Conservation (phyloP, 1,284 basidiomycete genomes). For the Moesziomyces parantarcticus region DNA sequence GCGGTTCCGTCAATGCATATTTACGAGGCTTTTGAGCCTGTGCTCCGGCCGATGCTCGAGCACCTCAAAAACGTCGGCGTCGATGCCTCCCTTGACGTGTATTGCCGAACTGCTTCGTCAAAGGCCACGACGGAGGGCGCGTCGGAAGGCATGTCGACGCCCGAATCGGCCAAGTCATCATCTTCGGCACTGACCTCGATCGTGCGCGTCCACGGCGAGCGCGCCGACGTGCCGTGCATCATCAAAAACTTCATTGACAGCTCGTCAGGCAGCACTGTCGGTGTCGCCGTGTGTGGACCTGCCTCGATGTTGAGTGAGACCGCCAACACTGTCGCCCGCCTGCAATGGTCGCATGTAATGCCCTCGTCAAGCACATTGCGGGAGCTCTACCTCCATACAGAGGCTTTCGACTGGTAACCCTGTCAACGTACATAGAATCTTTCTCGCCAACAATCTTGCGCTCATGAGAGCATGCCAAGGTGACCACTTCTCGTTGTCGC, state of each 20-base stretch:
- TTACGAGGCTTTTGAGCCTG: constrained; percentile 22
- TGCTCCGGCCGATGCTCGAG: constrained; percentile 18
- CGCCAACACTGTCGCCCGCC: constrained; percentile 21
- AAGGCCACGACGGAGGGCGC: neutral
- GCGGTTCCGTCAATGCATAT: constrained; percentile 12
- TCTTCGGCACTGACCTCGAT: neutral
- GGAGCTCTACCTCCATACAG: constrained; percentile 42
- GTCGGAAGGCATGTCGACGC: neutral
- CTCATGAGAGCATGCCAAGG: neutral
- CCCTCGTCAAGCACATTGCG: constrained; percentile 1
- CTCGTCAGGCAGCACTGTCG: constrained; percentile 5
- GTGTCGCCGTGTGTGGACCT: constrained; percentile 47
- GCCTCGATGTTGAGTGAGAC: constrained; percentile 43
- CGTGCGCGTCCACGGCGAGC: constrained; percentile 12
- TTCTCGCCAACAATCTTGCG: neutral
- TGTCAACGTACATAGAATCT: no score
- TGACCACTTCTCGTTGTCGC: neutral
- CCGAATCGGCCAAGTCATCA: constrained; percentile 1
- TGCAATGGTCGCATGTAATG: constrained; percentile 42
- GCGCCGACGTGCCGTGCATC: constrained; percentile 12
- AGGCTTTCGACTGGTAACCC: constrained; percentile 40
- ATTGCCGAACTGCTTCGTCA: constrained; percentile 7
- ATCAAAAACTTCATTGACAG: constrained; percentile 11
- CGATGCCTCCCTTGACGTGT: constrained; percentile 29
- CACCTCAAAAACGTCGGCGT: constrained; percentile 22